Evolutionary conservation across 805 yeast genomes (phyloP), one percentile per base, ranked within the genome.

Genomic region (Candida nitratophila): DNA sequence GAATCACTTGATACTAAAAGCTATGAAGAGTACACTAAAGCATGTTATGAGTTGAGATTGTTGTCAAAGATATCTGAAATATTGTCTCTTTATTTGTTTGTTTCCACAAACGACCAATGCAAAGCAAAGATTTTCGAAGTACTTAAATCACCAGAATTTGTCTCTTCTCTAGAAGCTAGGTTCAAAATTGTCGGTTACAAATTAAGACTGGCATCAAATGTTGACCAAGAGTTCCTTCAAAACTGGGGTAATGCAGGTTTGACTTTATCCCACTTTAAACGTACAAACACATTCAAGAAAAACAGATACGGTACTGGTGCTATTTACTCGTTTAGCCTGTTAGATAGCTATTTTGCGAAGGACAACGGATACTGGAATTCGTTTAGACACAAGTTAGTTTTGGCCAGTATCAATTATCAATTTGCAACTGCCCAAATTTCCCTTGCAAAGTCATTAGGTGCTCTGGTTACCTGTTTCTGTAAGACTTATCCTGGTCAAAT

Each of bases 401-500:
- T 71, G 1, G 79, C 84, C 1, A 81, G 89, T 47, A 60, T 80
- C 37, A 81, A 82, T 52, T 56, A 79, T 40, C 87, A 87, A 48
- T 73, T 71, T 51, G 71, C 79, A 8, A 72, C 79, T 35, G 73
- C 90, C 1, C 95, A 88, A 54, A 68, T 81, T 15, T 68, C 77
- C 4, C 75, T 85, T 19, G 83, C 87, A 3, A 83, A 82, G 52
- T 75, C 95, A 0, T 79, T 86, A 74, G 89, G 91, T 41, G 88
- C 93, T 1, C 66, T 89, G 30, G 49, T 87, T 20, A 80, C 91
- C 0, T 77, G 91, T 0, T 81, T 67, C 53, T 73, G 84, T 46
- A 74, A 78, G 48, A 68, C 65, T 38, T 59, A 58, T 20, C 54
- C 58, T 1, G 47, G 49, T 0, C 60, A 64, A 4, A 47, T 71